These are phyloP conservation scores for Irpex sp. DNA, from an alignment of 1,284 basidiomycete species.

Conservation along the genomic window DNA sequence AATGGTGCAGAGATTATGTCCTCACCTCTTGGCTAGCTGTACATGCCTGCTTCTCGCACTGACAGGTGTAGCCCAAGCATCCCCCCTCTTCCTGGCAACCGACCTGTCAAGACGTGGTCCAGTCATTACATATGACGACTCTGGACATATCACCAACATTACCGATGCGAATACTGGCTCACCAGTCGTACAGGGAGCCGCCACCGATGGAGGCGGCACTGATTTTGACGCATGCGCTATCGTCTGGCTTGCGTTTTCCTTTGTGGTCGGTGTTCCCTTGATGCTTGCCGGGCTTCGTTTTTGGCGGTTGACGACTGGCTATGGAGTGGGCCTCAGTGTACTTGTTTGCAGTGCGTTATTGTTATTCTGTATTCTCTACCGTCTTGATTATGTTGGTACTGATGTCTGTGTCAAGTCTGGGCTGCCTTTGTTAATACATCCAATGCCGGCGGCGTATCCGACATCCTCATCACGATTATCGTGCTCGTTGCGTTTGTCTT, in stretches of 20 bases:
- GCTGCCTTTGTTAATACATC: conserved; percentile 56
- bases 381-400: neutral
- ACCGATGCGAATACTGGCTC: conserved; percentile 40
- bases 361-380: neutral
- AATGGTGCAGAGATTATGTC: neutral
- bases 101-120: conserved; percentile 6
- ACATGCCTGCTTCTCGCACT: neutral
- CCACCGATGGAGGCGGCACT: conserved; percentile 54
- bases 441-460: conserved; percentile 42
- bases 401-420: conserved; percentile 40
- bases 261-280: conserved; percentile 50
- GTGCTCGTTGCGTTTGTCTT: conserved; percentile 45
- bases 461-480: conserved; percentile 46
- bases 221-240: conserved; percentile 45
- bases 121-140: conserved; percentile 33
- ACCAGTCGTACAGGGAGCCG: conserved; percentile 47
- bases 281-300: conserved; percentile 52
- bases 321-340: conserved; percentile 45
- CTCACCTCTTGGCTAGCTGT: neutral
- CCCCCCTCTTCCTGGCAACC: neutral
- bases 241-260: conserved; percentile 53
- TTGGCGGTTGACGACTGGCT: conserved; percentile 51
- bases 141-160: conserved; percentile 37
- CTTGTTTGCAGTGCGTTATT: conserved; percentile 43
- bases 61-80: neutral